These are phyloP conservation scores for Singerocomus inundabilis DNA, from an alignment of 1,284 basidiomycete genomes.

Conservation along the genomic window DNA sequence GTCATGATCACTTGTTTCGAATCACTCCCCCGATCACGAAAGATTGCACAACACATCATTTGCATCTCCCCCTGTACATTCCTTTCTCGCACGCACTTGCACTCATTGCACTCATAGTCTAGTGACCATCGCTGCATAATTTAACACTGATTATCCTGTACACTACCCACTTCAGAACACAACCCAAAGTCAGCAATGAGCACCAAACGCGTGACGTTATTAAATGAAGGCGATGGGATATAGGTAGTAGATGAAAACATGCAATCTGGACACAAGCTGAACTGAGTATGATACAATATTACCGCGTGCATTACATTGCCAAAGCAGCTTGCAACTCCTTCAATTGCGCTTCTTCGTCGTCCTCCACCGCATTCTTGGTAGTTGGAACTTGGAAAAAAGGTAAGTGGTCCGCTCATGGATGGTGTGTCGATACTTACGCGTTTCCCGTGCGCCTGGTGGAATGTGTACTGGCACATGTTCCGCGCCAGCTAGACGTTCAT, in stretches of 20 bases:
- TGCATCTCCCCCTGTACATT: constrained; percentile 27
- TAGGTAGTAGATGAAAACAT: constrained; percentile 34
- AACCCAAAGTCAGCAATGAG: constrained; percentile 20
- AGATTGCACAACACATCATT: constrained; percentile 23
- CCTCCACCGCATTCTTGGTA: constrained; percentile 59
- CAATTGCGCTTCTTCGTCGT: constrained; percentile 93
- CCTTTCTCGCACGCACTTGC: constrained; percentile 28
- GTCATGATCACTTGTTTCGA: constrained; percentile 23
- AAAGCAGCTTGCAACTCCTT: constrained; percentile 89
- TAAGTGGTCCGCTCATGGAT: constrained; percentile 4
- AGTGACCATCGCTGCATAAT: constrained; percentile 36
- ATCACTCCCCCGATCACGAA: constrained; percentile 9
- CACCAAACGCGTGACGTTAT: constrained; percentile 25
- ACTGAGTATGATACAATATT: constrained; percentile 10
- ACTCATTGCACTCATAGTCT: constrained; percentile 31
- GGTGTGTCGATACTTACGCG: constrained; percentile 45
- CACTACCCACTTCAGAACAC: constrained; percentile 30
- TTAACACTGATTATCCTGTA: constrained; percentile 40
- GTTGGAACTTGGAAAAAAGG: not conserved
- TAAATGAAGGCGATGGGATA: constrained; percentile 33
- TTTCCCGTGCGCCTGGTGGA: constrained; percentile 62
- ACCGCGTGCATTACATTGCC: constrained; percentile 62
- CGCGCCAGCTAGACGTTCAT: constrained; percentile 84
- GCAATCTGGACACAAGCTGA: constrained; percentile 14
- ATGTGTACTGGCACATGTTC: constrained; percentile 89